Percentiles rank a stretch among this genome's conserved stretches.
Evolutionary conservation across 176 grass and related monocot species (phyloP).

Genomic region (Oryza meyeriana): DNA sequence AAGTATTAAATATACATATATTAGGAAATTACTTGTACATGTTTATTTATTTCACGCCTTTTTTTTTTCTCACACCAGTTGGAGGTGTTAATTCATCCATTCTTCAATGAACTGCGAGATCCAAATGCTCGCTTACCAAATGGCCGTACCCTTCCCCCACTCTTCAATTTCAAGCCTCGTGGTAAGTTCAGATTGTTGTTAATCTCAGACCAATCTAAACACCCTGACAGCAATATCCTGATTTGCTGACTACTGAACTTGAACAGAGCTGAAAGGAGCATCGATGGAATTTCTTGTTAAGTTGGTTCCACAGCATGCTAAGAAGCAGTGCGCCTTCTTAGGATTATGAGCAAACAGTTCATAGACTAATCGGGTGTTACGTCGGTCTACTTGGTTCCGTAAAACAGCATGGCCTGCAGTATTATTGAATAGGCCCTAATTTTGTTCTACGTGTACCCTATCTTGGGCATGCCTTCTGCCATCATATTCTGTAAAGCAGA

Average conservation of each 20-base stretch:
- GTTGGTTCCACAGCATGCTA: constrained; percentile 82
- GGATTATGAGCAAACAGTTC: not conserved
- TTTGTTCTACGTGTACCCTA: constrained; percentile 1
- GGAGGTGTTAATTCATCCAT: constrained; percentile 78
- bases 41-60: not conserved
- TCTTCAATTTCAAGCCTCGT: constrained; percentile 89
- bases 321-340: constrained; percentile 13
- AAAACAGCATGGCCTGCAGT: constrained; percentile 18
- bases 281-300: constrained; percentile 54
- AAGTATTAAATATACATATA: constrained; percentile 34
- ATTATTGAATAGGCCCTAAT: constrained; percentile 12
- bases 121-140: constrained; percentile 62
- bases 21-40: not conserved
- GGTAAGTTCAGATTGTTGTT: constrained; percentile 40
- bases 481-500: constrained; percentile 29
- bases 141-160: constrained; percentile 63
- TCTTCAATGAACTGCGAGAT: constrained; percentile 79
- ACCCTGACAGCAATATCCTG: constrained; percentile 4
- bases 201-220: constrained; percentile 3
- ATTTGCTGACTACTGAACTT: constrained; percentile 27
- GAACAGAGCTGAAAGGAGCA: constrained; percentile 70
- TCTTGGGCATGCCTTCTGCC: not conserved
- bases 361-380: not conserved
- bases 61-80: constrained; percentile 43
- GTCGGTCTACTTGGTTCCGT: not conserved